Base-by-base conservation (phyloP, 352 stramenopile genomes). In the Bremia lactucae region DNA sequence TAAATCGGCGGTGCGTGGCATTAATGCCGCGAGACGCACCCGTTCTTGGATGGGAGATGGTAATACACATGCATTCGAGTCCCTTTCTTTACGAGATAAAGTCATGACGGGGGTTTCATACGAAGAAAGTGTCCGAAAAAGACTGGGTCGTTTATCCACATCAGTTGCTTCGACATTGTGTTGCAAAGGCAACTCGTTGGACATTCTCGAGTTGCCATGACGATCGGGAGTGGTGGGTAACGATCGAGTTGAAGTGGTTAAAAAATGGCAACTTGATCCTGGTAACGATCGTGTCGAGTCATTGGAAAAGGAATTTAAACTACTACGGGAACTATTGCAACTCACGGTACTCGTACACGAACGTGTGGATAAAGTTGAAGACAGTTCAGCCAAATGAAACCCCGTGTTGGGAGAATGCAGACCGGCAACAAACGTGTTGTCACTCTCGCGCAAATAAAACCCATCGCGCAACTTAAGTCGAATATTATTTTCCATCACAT, bases 401-500 rank as follows among this genome's bases (percentile, higher is more conserved):
- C 59, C 34, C 3, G 52, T 25, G 10, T 65, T 63, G 8, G 49
- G 42, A 22, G 52, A 58, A 23, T 47, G 48, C 20, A 42, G 36
- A 15, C 40, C 56, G 25, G 57, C 63, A 16, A 36, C 72, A 23
- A 46, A 59, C 40, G 57, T n/a, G n/a, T n/a, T 47, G 21, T 54
- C 51, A 14, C 52, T 68, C 31, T 68, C 61, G 3, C 63, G 60
- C 16, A 77, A 65, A 61, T 77, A 87, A 24, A 67, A 68, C n/a
- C 75, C 75, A 6, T 72, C 55, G 7, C 61, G 68, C 15, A 85
- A 59, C 41, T 94, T 86, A 10, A 95, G 62, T 6, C 82, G 83
- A 51, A 98, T 97, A 63, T 98, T 98, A 29, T 75, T 67, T 61
- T 98, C 94, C 94, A 98, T 98, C 23, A 87, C 74, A 0, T 73